phyloP scores from a whole-genome alignment of 2,329 filamentous ascomycete species.

The Botryosphaeria dothidea region DNA sequence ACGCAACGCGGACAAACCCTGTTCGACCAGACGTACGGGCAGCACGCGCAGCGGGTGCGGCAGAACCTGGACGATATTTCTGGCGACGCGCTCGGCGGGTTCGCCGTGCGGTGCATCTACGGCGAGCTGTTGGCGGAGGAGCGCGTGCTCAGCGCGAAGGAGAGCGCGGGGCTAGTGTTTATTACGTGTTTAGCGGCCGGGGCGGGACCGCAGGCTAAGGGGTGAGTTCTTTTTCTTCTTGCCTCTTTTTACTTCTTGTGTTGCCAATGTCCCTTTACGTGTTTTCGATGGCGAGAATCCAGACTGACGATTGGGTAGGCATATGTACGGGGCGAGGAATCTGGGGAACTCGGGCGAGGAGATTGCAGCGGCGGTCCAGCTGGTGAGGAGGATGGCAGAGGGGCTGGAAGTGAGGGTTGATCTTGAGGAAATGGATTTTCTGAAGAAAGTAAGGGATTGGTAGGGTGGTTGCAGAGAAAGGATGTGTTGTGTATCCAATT shows the following conservation, averaged over 20 bases:
- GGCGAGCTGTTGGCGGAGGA: conserved; percentile 17
- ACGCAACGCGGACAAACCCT: conserved; percentile 18
- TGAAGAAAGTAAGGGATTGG: conserved; percentile 10
- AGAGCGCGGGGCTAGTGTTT: conserved; percentile 13
- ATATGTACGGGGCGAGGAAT: conserved; percentile 19
- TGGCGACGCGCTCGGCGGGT: conserved; percentile 17
- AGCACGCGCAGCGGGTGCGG: conserved; percentile 18
- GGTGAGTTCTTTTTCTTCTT: background rate
- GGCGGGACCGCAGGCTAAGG: conserved; percentile 16
- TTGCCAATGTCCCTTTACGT: too few relatives aligned
- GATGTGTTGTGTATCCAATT: too few relatives aligned
- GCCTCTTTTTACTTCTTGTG: background rate
- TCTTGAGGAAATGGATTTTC: conserved; percentile 6
- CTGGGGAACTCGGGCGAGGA: conserved; percentile 17
- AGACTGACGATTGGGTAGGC: background rate
- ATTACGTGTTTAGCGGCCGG: conserved; percentile 3
- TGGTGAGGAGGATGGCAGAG: conserved; percentile 1
- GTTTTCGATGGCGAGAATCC: background rate
- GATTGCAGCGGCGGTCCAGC: background rate
- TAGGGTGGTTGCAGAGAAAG: background rate
- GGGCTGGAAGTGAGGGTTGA: background rate
- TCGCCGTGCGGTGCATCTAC: conserved; percentile 19
- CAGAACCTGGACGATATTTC: conserved; percentile 9
- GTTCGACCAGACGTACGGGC: conserved; percentile 18
- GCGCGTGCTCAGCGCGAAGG: background rate